Percentiles rank a stretch among this genome's conserved stretches.
phyloP scores from a whole-genome alignment of 164 flowering plant species.

The Annona cherimola region DNA sequence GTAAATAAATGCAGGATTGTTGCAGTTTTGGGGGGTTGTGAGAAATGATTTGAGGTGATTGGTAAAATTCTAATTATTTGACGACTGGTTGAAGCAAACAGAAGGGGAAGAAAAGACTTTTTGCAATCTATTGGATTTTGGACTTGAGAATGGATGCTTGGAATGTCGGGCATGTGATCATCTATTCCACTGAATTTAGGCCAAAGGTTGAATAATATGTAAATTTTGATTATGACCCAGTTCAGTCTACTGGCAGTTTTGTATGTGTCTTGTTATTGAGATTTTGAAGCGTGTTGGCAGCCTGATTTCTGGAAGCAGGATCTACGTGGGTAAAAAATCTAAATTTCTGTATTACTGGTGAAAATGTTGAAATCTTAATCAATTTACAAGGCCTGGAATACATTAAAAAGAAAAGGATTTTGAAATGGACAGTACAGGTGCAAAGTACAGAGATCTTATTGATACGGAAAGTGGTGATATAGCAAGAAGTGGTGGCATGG shows the following conservation, averaged over 20 bases:
- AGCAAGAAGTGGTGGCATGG: slow-evolving; percentile 29
- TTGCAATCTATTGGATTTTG: too few species aligned
- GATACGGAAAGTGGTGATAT: slow-evolving; percentile 56
- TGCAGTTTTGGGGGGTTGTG: not conserved
- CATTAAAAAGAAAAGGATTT: not conserved
- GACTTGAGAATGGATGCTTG: too few species aligned
- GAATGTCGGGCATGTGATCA: too few species aligned
- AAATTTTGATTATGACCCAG: not conserved
- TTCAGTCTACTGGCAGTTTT: not conserved
- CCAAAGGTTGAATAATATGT: not conserved
- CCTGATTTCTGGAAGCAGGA: not conserved
- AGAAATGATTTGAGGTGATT: not conserved
- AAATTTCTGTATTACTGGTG: not conserved
- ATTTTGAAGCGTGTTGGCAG: not conserved
- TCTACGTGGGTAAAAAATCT: not conserved
- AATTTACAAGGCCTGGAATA: not conserved
- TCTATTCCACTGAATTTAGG: too few species aligned
- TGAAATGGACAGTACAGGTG: slow-evolving; percentile 31
- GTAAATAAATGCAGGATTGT: not conserved
- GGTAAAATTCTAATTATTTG: not conserved
- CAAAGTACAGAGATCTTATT: slow-evolving; percentile 26
- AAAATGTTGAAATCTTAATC: not conserved
- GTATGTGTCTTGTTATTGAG: not conserved
- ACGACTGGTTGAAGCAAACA: not conserved
- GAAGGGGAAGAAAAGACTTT: not conserved